Evolutionary conservation across 1,284 basidiomycete genomes (phyloP).

Genomic region (Cerrena zonata): DNA sequence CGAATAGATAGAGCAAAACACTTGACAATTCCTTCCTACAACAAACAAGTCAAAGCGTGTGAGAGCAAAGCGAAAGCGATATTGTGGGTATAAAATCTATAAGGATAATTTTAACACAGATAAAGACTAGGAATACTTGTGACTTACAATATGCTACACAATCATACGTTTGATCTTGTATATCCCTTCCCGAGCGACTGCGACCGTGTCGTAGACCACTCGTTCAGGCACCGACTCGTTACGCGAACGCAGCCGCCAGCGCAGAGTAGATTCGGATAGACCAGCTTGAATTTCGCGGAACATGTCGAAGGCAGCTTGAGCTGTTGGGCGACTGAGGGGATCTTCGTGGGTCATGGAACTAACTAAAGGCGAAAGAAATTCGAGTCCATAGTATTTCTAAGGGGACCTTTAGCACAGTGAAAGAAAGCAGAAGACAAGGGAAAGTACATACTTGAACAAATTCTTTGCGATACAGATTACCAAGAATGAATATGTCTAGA

Average conservation of each 20-base stretch:
- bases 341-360: constrained; percentile 12
- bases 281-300: background rate
- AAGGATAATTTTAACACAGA: too few relatives aligned
- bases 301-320: background rate
- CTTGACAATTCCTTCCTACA: background rate
- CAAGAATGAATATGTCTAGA: constrained; percentile 13
- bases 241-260: background rate
- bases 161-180: background rate
- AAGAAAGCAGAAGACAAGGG: background rate
- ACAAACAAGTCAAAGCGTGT: background rate
- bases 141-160: background rate
- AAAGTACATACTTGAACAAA: constrained; percentile 8
- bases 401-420: background rate
- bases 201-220: constrained; percentile 10
- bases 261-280: background rate
- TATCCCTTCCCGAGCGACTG: background rate
- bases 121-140: background rate
- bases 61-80: background rate
- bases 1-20: too few relatives aligned
- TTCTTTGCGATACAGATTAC: constrained; percentile 8
- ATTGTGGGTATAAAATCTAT: too few relatives aligned
- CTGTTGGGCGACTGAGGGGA: constrained; percentile 12
- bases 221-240: constrained; percentile 6
- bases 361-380: constrained; percentile 12
- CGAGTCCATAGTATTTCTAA: constrained; percentile 4